Conservation (phyloP, 805 yeast species). For the Suhomyces pyralidae region DNA sequence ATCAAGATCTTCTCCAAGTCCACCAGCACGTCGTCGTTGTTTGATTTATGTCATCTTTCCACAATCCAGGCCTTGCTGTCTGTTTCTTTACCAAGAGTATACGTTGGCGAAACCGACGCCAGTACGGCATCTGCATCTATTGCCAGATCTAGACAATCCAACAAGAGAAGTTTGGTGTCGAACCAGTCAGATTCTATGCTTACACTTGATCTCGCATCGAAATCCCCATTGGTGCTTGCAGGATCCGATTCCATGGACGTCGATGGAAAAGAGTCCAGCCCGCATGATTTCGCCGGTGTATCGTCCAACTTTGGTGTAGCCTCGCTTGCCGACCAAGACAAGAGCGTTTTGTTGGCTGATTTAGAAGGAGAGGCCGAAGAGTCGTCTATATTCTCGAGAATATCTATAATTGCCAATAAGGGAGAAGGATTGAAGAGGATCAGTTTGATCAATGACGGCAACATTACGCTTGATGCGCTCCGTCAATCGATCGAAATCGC, state of each 20-base stretch:
- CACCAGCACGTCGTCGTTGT: slow-evolving; percentile 58
- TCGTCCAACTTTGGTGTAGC: slow-evolving; percentile 61
- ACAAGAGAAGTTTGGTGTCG: slow-evolving; percentile 46
- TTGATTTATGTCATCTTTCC: slow-evolving; percentile 73
- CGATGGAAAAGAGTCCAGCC: not conserved
- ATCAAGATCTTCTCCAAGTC: slow-evolving; percentile 75
- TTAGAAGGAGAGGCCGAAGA: slow-evolving; percentile 87
- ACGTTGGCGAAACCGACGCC: slow-evolving; percentile 39
- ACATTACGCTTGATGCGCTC: slow-evolving; percentile 46
- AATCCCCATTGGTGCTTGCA: slow-evolving; percentile 34
- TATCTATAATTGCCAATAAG: slow-evolving; percentile 42
- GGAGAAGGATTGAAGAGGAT: slow-evolving; percentile 12
- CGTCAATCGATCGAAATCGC: slow-evolving; percentile 48
- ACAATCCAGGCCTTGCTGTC: slow-evolving; percentile 59
- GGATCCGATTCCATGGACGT: slow-evolving; percentile 3
- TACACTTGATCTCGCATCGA: slow-evolving; percentile 50
- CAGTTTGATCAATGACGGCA: slow-evolving; percentile 31
- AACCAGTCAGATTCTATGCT: slow-evolving; percentile 39
- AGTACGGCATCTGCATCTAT: slow-evolving; percentile 52
- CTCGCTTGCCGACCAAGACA: slow-evolving; percentile 28
- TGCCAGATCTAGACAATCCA: slow-evolving; percentile 39
- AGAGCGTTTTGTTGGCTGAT: slow-evolving; percentile 59
- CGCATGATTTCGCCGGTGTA: slow-evolving; percentile 34
- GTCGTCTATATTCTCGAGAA: slow-evolving; percentile 49
- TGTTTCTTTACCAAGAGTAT: slow-evolving; percentile 64